Evolutionary conservation across 768 basidiomycete species (phyloP).

Genomic region (Termitomyces sp.): DNA sequence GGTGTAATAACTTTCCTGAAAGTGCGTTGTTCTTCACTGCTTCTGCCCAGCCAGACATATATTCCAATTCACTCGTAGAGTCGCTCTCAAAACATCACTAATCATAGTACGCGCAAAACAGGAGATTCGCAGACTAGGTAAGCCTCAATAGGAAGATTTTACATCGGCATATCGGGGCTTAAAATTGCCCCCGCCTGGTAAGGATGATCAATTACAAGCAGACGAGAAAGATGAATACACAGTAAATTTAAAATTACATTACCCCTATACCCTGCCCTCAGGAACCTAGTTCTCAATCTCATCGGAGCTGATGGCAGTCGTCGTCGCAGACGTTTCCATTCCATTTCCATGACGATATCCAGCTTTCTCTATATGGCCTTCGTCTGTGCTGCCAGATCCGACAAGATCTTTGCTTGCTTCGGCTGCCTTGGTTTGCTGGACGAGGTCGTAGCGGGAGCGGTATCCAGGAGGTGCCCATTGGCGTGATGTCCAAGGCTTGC

Average conservation of each 20-base stretch:
- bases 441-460: slow-evolving; percentile 36
- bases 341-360: neutral
- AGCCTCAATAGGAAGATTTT: no score
- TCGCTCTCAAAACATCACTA: no score
- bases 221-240: neutral
- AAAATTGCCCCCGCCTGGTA: no score
- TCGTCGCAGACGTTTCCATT: neutral
- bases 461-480: slow-evolving; percentile 59
- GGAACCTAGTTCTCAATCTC: neutral
- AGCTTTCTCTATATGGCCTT: slow-evolving; percentile 5
- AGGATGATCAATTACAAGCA: neutral
- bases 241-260: neutral
- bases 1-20: no score
- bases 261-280: neutral
- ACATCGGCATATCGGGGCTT: neutral
- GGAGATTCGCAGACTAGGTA: no score
- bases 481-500: slow-evolving; percentile 62
- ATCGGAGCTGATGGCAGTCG: neutral
- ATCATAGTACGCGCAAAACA: no score
- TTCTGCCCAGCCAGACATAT: no score
- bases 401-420: slow-evolving; percentile 26
- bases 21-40: no score
- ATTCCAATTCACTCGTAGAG: no score
- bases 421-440: slow-evolving; percentile 35
- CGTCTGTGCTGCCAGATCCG: neutral